Percentiles rank a stretch among this genome's conserved stretches.
Conservation (phyloP, 1,139 yeast genomes). For the Geotrichum fermentans region DNA sequence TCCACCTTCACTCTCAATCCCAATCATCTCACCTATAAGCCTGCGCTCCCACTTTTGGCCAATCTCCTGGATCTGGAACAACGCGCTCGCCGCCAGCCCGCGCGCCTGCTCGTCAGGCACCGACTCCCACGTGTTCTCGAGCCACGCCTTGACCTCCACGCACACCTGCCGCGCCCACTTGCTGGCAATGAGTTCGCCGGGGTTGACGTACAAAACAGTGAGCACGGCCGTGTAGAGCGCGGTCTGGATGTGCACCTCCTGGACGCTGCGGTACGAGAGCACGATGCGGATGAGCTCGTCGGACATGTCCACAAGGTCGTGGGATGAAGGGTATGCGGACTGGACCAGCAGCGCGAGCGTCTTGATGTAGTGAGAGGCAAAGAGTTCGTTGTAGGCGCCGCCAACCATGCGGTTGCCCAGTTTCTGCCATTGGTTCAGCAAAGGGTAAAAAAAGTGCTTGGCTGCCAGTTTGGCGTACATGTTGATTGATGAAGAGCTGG, state of each 20-base stretch:
- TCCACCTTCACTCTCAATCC: slow-evolving; percentile 21
- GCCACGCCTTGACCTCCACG: slow-evolving; percentile 41
- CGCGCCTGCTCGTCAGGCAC: slow-evolving; percentile 42
- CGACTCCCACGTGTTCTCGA: slow-evolving; percentile 44
- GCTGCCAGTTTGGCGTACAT: slow-evolving; percentile 46
- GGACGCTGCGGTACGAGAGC: slow-evolving; percentile 23
- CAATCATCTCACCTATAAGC: slow-evolving; percentile 28
- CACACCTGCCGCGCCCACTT: slow-evolving; percentile 36
- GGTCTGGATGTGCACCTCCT: slow-evolving; percentile 8
- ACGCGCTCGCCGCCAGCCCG: slow-evolving; percentile 49
- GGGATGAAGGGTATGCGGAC: slow-evolving; percentile 52
- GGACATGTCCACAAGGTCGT: slow-evolving; percentile 53
- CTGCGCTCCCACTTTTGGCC: slow-evolving; percentile 30
- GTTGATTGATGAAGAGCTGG: slow-evolving; percentile 29
- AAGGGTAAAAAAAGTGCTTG: slow-evolving; percentile 50
- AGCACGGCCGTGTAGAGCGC: slow-evolving; percentile 17
- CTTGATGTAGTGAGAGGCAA: slow-evolving; percentile 55
- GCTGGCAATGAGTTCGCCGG: slow-evolving; percentile 40
- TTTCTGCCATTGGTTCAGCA: slow-evolving; percentile 48
- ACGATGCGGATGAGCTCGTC: slow-evolving; percentile 48
- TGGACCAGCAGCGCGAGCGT: slow-evolving; percentile 54
- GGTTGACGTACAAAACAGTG: slow-evolving; percentile 30
- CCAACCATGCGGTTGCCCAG: slow-evolving; percentile 31
- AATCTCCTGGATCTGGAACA: slow-evolving; percentile 41
- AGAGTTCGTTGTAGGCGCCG: slow-evolving; percentile 53